A percentile compares a stretch with the other conserved stretches of the same genome.
phyloP scores from a whole-genome alignment of 129 eudicot genomes.

The Logfia minima region DNA sequence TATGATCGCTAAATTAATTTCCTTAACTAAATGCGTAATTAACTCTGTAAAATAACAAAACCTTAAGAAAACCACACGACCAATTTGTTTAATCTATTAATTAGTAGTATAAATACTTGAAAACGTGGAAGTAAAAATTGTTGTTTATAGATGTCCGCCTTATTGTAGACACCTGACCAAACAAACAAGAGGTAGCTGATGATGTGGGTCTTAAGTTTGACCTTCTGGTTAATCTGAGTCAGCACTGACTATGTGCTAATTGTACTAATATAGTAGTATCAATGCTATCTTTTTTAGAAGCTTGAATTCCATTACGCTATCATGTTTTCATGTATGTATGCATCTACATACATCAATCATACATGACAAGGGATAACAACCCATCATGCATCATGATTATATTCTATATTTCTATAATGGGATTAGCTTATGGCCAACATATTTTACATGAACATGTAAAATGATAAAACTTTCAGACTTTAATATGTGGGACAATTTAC shows the following conservation, averaged over 20 bases:
- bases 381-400: constrained; percentile 1
- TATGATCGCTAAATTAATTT: too few species aligned
- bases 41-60: too few species aligned
- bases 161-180: constrained; percentile 26
- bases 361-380: constrained; percentile 8
- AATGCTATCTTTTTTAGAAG: too few species aligned
- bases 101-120: not conserved
- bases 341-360: constrained; percentile 11
- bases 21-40: too few species aligned
- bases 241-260: constrained; percentile 25
- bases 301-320: not conserved
- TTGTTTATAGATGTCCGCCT: constrained; percentile 12
- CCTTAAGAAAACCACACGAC: too few species aligned
- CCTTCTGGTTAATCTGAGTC: constrained; percentile 28
- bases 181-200: constrained; percentile 16
- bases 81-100: not conserved
- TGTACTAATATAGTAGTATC: too few species aligned
- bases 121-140: not conserved
- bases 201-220: constrained; percentile 15
- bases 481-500: too few species aligned
- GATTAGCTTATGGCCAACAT: not conserved
- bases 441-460: not conserved
- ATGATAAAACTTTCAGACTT: not conserved
- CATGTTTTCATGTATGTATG: constrained; percentile 15
- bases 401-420: not conserved